Evolutionary conservation across 1,139 yeast genomes (phyloP).

Genomic region (Hemisphaericaspora subhashii): DNA sequence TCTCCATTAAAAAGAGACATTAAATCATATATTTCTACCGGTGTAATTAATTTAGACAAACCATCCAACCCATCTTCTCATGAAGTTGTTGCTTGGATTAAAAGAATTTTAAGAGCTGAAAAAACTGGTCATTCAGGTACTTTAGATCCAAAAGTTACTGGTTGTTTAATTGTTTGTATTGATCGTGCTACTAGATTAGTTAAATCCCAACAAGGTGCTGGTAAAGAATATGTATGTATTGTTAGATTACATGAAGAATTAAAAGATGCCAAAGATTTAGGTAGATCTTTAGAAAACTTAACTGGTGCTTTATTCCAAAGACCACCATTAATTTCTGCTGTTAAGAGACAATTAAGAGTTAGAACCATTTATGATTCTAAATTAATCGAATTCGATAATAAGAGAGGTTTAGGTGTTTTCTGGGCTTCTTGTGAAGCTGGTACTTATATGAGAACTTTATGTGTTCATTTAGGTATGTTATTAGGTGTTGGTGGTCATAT

Average conservation of each 20-base stretch:
- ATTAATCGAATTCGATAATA: constrained; percentile 92
- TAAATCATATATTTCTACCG: constrained; percentile 85
- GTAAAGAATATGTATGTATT: constrained; percentile 98
- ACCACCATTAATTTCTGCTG: constrained; percentile 98
- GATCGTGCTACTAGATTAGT: constrained; percentile 98
- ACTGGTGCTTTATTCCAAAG: constrained; percentile 99
- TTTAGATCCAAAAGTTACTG: constrained; percentile 97
- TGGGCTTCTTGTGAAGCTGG: constrained; percentile 99
- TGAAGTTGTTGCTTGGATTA: constrained; percentile 99
- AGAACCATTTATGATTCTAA: constrained; percentile 97
- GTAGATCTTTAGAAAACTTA: constrained; percentile 84
- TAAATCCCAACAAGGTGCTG: constrained; percentile 99
- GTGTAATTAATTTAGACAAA: constrained; percentile 95
- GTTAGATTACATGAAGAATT: constrained; percentile 93
- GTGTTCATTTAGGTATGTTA: constrained; percentile 98
- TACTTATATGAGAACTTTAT: constrained; percentile 97
- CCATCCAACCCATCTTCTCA: constrained; percentile 98
- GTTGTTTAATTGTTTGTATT: constrained; percentile 95
- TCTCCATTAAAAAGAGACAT: constrained; percentile 94
- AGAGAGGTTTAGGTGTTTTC: constrained; percentile 95
- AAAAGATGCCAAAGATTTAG: constrained; percentile 86
- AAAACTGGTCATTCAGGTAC: constrained; percentile 99
- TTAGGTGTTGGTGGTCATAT: constrained; percentile 99
- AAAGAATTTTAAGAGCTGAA: constrained; percentile 90
- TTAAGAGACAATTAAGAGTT: constrained; percentile 97